Percentiles rank a stretch among this genome's conserved stretches.
Evolutionary conservation across 2,329 filamentous ascomycete species (phyloP).

Genomic region (Metarhizium anisopliae): DNA sequence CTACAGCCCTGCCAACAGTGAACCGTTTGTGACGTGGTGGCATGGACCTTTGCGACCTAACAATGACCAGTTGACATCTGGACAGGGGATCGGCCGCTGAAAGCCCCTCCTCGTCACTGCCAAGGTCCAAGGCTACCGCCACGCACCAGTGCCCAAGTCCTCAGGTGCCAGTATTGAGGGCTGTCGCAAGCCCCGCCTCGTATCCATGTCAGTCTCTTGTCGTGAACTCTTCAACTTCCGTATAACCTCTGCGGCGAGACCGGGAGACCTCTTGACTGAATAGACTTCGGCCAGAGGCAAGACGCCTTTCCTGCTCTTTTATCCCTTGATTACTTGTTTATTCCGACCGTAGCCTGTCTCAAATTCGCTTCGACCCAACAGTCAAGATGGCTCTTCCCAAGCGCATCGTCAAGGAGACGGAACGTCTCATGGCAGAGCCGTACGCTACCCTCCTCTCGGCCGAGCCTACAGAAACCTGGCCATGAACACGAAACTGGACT

Average conservation of each 20-base stretch:
- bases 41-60: not conserved
- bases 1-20: not conserved
- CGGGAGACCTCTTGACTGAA: not conserved
- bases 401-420: constrained; percentile 97
- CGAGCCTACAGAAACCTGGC: constrained; percentile 4
- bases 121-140: not conserved
- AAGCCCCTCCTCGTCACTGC: too few species aligned
- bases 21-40: not conserved
- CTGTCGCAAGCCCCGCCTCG: constrained; percentile 12
- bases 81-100: too few species aligned
- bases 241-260: not conserved
- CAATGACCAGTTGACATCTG: too few species aligned
- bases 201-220: not conserved
- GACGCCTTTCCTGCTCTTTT: not conserved
- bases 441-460: constrained; percentile 37
- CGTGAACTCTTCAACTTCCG: not conserved
- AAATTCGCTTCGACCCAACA: not conserved
- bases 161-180: not conserved
- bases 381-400: constrained; percentile 70
- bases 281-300: not conserved
- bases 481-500: not conserved
- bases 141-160: not conserved
- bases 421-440: constrained; percentile 94
- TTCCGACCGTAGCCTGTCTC: not conserved
- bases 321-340: not conserved